Conservation (phyloP, 2,329 filamentous ascomycete genomes). For the Trichoderma polysporum region DNA sequence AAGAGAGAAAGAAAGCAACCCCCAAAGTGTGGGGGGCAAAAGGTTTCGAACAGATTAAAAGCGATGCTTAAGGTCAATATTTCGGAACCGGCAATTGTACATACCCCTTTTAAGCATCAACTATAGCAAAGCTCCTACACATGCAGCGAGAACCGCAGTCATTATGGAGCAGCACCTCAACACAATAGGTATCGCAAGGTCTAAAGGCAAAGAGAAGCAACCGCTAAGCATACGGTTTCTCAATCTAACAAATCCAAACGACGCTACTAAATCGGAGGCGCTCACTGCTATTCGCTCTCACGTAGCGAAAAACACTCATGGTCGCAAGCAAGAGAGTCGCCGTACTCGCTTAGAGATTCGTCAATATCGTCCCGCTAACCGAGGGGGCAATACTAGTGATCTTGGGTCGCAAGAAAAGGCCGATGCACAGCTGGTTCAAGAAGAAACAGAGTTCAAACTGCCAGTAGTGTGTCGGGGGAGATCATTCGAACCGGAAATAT, state of each 20-base stretch:
- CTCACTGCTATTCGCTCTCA: constrained; percentile 14
- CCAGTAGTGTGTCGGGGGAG: background rate
- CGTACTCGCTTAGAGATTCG: constrained; percentile 9
- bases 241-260: constrained; percentile 10
- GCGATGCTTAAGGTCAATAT: background rate
- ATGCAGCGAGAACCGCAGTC: background rate
- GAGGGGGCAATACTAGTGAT: background rate
- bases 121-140: background rate
- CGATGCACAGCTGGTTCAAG: background rate
- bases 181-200: background rate
- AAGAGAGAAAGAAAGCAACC: background rate
- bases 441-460: background rate
- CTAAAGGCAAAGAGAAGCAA: background rate
- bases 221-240: constrained; percentile 4
- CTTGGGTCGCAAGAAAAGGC: background rate
- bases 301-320: constrained; percentile 12
- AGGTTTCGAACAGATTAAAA: background rate
- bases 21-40: background rate
- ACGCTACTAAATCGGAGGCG: constrained; percentile 10
- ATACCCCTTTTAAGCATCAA: background rate
- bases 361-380: background rate
- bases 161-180: background rate
- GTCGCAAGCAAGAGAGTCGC: constrained; percentile 11
- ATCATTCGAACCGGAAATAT: background rate
- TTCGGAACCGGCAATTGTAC: background rate